Conservation (phyloP, 345 rosid genomes). For the Euclidium syriacum region DNA sequence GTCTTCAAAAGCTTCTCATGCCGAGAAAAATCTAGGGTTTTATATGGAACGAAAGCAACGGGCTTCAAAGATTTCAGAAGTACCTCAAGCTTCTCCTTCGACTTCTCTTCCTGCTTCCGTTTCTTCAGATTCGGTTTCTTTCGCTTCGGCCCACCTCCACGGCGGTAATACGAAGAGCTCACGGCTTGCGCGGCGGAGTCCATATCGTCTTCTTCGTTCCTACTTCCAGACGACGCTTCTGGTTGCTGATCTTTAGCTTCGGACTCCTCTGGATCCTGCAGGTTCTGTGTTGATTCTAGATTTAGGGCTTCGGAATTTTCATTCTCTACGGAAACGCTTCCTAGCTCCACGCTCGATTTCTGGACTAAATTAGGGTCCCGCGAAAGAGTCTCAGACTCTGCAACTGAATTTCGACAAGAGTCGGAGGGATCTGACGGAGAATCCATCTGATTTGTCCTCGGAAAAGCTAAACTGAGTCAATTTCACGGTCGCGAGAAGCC, state of each 20-base stretch:
- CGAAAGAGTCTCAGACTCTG: not conserved
- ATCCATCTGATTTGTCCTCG: constrained; percentile 20
- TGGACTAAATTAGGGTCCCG: not conserved
- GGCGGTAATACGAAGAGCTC: constrained; percentile 25
- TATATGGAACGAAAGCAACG: constrained; percentile 44
- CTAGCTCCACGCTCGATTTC: constrained; percentile 10
- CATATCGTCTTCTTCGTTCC: constrained; percentile 28
- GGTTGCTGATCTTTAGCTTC: constrained; percentile 9
- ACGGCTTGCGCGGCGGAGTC: constrained; percentile 22
- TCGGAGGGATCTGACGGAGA: constrained; percentile 28
- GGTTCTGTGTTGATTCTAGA: constrained; percentile 12
- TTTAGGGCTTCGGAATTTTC: constrained; percentile 1
- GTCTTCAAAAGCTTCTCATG: constrained; percentile 57
- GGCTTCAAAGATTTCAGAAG: constrained; percentile 46
- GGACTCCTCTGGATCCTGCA: constrained; percentile 4
- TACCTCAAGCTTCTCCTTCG: constrained; percentile 44
- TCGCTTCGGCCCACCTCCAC: constrained; percentile 39
- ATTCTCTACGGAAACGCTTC: not conserved
- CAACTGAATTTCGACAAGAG: not conserved
- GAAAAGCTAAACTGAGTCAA: not conserved
- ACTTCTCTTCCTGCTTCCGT: constrained; percentile 33
- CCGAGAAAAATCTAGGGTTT: constrained; percentile 50
- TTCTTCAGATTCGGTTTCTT: constrained; percentile 39
- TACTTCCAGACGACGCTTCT: constrained; percentile 15
- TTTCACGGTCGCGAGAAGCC: constrained; percentile 2